Evolutionary conservation across 805 yeast genomes (phyloP), one percentile per base, ranked within the genome.

Genomic region (Metschnikowia continentalis): DNA sequence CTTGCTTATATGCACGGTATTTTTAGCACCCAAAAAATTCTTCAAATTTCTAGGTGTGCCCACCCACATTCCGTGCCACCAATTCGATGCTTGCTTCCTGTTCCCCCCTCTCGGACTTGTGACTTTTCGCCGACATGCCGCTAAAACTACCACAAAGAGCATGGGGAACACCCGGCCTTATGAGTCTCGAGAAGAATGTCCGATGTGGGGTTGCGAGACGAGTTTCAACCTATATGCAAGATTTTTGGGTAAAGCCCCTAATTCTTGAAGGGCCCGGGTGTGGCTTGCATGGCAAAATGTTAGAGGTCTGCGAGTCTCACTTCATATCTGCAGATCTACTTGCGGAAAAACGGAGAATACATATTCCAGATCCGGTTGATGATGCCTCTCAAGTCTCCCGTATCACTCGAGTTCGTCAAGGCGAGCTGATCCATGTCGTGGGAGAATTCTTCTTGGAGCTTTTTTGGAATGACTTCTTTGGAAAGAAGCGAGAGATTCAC

Each of bases 331-430:
- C 13, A 40, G 32, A 33, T 20, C 32, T 40, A 50, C 32, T 35
- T 33, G 33, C 61, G 53, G 55, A 70, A 69, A 43, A 64, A 71
- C 10, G 60, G 65, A 5, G 80, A 78, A 62, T 86, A 86, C 53
- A 76, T 78, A 59, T 82, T 81, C 77, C 88, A 82, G 6, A 86
- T 74, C 60, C 89, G 77, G 35, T 71, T 70, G 6, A 87, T 67
- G 0, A 83, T 76, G 40, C 70, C 68, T 36, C 78, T 59, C 52
- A 79, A 82, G 5, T 42, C 46, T 17, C 23, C 47, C n/a, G 68
- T 61, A 51, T 77, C 74, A 45, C 77, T 77, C 20, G 56, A 46
- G 51, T 51, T 55, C n/a, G 53, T 51, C 32, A 56, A 37, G 11
- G 59, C 54, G 17, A 88, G 63, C 51, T 83, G 90, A 51, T 79